These are phyloP conservation scores for Phycomyces nitens DNA, from an alignment of 192 early-diverging fungal genomes.

Conservation along the genomic window DNA sequence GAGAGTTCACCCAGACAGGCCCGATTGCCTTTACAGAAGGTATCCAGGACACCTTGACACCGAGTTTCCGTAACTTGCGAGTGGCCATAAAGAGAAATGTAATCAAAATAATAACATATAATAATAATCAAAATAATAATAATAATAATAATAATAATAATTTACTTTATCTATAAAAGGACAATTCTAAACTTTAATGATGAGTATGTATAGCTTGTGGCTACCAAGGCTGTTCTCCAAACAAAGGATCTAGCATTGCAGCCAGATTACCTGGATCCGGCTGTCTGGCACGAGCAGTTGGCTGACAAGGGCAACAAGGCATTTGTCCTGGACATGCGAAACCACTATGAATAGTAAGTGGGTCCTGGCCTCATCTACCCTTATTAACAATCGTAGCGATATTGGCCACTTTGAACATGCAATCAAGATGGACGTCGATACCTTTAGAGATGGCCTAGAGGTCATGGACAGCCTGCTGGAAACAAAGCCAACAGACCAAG, in stretches of 20 bases:
- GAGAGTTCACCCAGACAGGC: constrained; percentile 29
- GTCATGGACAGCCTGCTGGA: constrained; percentile 53
- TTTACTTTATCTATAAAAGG: background rate
- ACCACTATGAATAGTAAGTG: constrained; percentile 67
- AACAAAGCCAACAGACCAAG: constrained; percentile 44
- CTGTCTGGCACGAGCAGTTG: constrained; percentile 61
- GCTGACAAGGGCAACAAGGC: constrained; percentile 32
- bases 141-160: background rate
- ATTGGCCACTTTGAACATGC: constrained; percentile 69
- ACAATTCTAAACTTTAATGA: background rate
- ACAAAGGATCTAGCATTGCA: constrained; percentile 52
- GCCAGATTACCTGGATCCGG: constrained; percentile 59
- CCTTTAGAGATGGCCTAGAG: constrained; percentile 66
- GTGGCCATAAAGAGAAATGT: constrained; percentile 56
- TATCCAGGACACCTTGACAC: constrained; percentile 36
- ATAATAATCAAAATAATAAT: background rate
- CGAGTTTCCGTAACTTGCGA: constrained; percentile 61
- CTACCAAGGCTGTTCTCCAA: constrained; percentile 43
- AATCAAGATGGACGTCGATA: constrained; percentile 64
- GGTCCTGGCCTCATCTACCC: background rate
- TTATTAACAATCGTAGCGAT: too few relatives aligned
- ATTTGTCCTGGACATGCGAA: constrained; percentile 73
- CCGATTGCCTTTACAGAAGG: constrained; percentile 28
- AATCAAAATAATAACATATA: background rate
- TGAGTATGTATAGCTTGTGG: constrained; percentile 33